These are phyloP conservation scores for Geosmithia putterillii DNA, from an alignment of 2,329 filamentous ascomycete genomes.

Conservation along the genomic window DNA sequence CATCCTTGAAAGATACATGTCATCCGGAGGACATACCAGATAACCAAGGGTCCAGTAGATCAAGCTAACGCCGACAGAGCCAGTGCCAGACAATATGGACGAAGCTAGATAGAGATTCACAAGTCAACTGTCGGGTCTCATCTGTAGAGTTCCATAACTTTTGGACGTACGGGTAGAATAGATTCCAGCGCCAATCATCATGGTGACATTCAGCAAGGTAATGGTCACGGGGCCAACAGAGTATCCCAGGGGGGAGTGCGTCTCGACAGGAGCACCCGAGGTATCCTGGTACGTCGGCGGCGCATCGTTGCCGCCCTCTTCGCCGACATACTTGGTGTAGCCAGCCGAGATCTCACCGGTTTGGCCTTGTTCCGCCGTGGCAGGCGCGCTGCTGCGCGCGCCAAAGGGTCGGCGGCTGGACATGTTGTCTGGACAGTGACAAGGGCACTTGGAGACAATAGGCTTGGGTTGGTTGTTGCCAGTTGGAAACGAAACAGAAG, in stretches of 20 bases:
- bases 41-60: constrained; percentile 55
- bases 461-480: too few species aligned
- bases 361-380: neutral
- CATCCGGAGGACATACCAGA: constrained; percentile 43
- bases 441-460: too few species aligned
- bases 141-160: too few species aligned
- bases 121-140: too few species aligned
- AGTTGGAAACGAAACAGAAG: too few species aligned
- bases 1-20: constrained; percentile 34
- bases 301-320: constrained; percentile 32
- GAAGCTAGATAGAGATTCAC: constrained; percentile 26
- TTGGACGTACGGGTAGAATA: constrained; percentile 37
- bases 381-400: too few species aligned
- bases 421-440: too few species aligned
- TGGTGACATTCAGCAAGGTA: constrained; percentile 47
- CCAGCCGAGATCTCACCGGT: neutral
- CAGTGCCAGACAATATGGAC: constrained; percentile 43
- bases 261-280: constrained; percentile 48
- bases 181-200: constrained; percentile 53
- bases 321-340: neutral
- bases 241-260: constrained; percentile 45
- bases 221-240: constrained; percentile 42
- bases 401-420: too few species aligned
- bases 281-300: constrained; percentile 43
- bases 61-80: constrained; percentile 48